Evolutionary conservation across 2,329 filamentous ascomycete species (phyloP), one percentile per base, ranked within the genome.

Genomic region (Trichoderma sp.): DNA sequence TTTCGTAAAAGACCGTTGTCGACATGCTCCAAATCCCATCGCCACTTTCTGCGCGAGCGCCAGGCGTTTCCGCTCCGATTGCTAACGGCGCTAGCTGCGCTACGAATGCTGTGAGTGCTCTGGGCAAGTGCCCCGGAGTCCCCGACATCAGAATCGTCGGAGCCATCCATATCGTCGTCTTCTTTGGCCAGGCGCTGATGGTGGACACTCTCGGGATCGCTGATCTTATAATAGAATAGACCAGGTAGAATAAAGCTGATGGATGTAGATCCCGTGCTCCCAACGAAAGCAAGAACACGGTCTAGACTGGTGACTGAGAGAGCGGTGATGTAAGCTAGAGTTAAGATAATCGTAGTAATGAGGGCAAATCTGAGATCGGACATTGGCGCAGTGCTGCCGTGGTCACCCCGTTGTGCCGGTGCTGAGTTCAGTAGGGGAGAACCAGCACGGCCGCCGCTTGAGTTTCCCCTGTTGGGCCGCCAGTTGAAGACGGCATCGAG

Each of bases 181-280:
- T 95, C 93, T 78, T 98, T 98, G 70, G 93, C 83, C 10, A 98
- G 83, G 15, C 91, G 88, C 77, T 97, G 94, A 73, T 97, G 93
- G 70, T 94, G 89, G 32, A 90, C 86, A 53, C 92, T 94, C 66
- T 97, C 91, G 0, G 95, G 95, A 27, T 92, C 89, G 13, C 93
- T 96, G 69, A 99, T 98, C 80, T 98, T 98, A 82, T 98, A 99
- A 80, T 98, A 99, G 79, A 99, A 99, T 4, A 99, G 81, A 0
- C 95, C 95, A 0, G 95, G 95, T 0, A 99, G 85, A 71, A 99
- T 98, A 77, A 99, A 99, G 70, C 92, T 97, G 74, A 99, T 99
- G 70, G 92, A 93, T 0, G 95, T 99, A 61, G 91, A 94, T 64
- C 95, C 95, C 0, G 95, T 99, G 73, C 91, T 93, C 42, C 95